Evolutionary conservation across 1,284 basidiomycete species (phyloP).

Genomic region (Cystobasidium pallidum): DNA sequence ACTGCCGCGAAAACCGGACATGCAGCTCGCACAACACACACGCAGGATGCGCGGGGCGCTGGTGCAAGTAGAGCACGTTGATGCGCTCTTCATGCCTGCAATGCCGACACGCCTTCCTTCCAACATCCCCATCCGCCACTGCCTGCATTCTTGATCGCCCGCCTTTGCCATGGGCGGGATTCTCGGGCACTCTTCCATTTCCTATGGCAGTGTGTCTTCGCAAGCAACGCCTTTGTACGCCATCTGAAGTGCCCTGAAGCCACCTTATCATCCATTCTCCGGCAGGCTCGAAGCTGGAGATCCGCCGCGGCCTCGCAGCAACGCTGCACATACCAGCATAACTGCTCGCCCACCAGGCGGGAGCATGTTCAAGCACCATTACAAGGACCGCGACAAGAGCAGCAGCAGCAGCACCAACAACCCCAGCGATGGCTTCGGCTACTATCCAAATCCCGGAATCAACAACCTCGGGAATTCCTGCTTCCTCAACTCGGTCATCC

Average conservation of each 20-base stretch:
- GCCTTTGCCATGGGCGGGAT: not conserved
- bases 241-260: not conserved
- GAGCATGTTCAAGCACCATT: constrained; percentile 17
- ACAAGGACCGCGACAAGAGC: constrained; percentile 21
- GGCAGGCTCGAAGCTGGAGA: not conserved
- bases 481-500: constrained; percentile 56
- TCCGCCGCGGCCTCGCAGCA: not conserved
- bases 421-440: constrained; percentile 14
- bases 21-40: no score
- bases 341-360: not conserved
- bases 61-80: no score
- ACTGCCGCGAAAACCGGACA: no score
- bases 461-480: constrained; percentile 49
- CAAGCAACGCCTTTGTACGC: not conserved
- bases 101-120: no score
- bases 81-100: no score
- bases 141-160: not conserved
- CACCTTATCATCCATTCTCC: not conserved
- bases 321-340: not conserved
- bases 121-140: not conserved
- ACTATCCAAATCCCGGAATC: constrained; percentile 12
- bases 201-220: not conserved
- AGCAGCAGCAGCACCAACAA: constrained; percentile 23
- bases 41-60: no score
- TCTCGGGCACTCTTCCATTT: not conserved